These are phyloP conservation scores for Oropetium thomaeum DNA, from an alignment of 176 grass and related monocot species.

Conservation along the genomic window DNA sequence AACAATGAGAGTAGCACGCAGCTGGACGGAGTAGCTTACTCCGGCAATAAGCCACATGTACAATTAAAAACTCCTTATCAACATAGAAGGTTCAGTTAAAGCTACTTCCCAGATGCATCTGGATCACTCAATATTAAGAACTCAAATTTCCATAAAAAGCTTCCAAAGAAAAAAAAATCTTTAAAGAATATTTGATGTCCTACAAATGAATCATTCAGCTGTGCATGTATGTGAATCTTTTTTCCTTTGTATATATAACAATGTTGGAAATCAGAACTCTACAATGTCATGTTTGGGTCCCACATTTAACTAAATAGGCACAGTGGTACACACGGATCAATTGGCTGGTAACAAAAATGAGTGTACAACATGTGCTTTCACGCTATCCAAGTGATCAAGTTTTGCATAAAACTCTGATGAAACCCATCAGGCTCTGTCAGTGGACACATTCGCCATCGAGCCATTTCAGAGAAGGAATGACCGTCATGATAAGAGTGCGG, in stretches of 20 bases:
- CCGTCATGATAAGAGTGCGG: conserved; percentile 30
- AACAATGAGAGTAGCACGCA: no score
- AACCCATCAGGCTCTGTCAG: conserved; percentile 24
- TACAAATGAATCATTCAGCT: not conserved
- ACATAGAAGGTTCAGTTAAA: not conserved
- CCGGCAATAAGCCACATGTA: no score
- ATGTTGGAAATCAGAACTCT: conserved; percentile 1
- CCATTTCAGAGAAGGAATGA: conserved; percentile 67
- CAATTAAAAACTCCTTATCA: not conserved
- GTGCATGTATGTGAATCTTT: not conserved
- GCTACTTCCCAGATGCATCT: not conserved
- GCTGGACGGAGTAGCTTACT: no score
- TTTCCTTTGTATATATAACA: not conserved
- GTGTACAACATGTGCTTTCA: not conserved
- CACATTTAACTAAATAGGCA: conserved; percentile 6
- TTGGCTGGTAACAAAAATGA: not conserved
- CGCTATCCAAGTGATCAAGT: conserved; percentile 10
- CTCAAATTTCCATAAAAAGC: not conserved
- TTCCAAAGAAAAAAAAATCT: not conserved
- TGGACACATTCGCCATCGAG: conserved; percentile 37
- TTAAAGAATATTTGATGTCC: not conserved
- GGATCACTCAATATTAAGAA: not conserved
- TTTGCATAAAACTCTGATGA: not conserved
- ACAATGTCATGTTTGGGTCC: not conserved
- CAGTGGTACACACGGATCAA: conserved; percentile 9